Base-by-base conservation (phyloP, 495 filamentous ascomycete genomes). In the Astrocystis sublimbata region DNA sequence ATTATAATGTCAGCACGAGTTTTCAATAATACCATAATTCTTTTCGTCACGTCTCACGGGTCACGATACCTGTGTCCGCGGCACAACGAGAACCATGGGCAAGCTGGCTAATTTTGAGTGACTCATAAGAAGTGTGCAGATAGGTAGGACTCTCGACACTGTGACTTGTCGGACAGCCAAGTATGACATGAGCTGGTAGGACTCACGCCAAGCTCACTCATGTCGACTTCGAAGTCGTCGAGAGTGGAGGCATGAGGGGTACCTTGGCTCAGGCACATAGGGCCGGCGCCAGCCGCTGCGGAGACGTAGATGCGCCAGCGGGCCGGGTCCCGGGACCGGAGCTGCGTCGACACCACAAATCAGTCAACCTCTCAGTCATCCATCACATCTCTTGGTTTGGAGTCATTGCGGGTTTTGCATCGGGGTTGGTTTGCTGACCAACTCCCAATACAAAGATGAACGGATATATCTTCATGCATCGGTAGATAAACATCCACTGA, bases 291-390 rank as follows among this genome's bases (percentile, higher is more conserved):
- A 52, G 36, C 15, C 31, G 30, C 33, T 30, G 6, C 17, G 4
- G 17, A 6, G 3, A 31, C 17, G 17, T 36, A 36, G 33, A 36
- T 13, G n/a, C n/a, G n/a, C n/a, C n/a, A 49, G 46, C 13, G 24
- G n/a, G 46, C 46, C 46, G 46, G 46, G n/a, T n/a, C 15, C 47
- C 30, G 49, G 49, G 30, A 33, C 49, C 49, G 49, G 49, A 52
- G n/a, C 17, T 13, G 9, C 30, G 24, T 49, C 30, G 1, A 51
- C 7, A n/a, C n/a, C n/a, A n/a, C n/a, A n/a, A n/a, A n/a, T n/a
- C n/a, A n/a, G n/a, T n/a, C 12, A 35, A 17, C 33, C 47, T 1
- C 17, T 35, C 30, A 52, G 49, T 49, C 46, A 49, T 49, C 26
- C 46, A 49, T 49, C 26, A 30, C 24, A 26, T 17, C 26, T 30